A percentile compares a stretch with the other conserved stretches of the same genome.
phyloP scores from a whole-genome alignment of 495 filamentous ascomycete species.

The Penicillium odoratum region DNA sequence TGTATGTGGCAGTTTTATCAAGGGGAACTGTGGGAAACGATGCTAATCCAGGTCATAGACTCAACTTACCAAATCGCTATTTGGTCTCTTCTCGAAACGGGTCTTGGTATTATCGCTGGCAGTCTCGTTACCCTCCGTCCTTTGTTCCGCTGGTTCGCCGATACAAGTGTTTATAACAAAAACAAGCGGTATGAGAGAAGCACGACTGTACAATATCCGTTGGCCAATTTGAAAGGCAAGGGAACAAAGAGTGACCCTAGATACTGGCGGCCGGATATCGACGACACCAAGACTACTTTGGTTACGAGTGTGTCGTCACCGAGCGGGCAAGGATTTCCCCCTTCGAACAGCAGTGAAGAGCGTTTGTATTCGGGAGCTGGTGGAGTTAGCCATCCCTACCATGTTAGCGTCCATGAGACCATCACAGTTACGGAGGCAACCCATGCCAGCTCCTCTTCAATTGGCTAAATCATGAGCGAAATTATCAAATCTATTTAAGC shows the following conservation, averaged over 20 bases:
- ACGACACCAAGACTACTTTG: constrained; percentile 8
- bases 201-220: constrained; percentile 1
- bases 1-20: constrained; percentile 16
- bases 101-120: constrained; percentile 38
- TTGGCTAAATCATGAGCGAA: background rate
- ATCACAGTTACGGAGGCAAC: constrained; percentile 2
- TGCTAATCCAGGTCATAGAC: constrained; percentile 18
- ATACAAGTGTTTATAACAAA: constrained; percentile 4
- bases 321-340: background rate
- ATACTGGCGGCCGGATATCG: constrained; percentile 18
- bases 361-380: constrained; percentile 1
- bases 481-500: background rate
- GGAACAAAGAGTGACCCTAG: constrained; percentile 3
- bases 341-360: constrained; percentile 14
- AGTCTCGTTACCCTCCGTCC: constrained; percentile 43
- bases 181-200: background rate
- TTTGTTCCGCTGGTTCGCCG: constrained; percentile 31
- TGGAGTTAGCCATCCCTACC: background rate
- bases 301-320: constrained; percentile 10
- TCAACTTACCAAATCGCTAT: constrained; percentile 33
- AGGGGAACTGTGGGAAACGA: background rate
- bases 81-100: constrained; percentile 37
- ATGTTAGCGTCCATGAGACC: constrained; percentile 5
- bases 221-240: constrained; percentile 3
- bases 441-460: background rate